Percentiles rank a stretch among this genome's conserved stretches.
phyloP scores from a whole-genome alignment of 192 early-diverging fungal species.

The Cladochytrium replicatum region DNA sequence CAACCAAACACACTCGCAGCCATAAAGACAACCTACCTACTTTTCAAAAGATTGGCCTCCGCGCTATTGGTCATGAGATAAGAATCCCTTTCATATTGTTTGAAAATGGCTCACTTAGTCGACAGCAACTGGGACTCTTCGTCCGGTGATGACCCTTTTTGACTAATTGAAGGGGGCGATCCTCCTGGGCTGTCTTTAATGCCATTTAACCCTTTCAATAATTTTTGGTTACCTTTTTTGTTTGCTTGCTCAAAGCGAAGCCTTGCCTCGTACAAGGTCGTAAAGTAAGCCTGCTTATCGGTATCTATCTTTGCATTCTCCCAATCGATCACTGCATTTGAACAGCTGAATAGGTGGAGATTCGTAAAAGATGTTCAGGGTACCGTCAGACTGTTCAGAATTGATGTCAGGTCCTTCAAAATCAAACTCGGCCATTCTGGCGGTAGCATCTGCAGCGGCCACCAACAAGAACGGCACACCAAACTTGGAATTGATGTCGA shows the following conservation, averaged over 20 bases:
- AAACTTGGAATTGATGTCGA: conserved; percentile 20
- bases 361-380: not conserved
- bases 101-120: no score
- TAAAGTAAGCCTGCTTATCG: conserved; percentile 35
- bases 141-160: no score
- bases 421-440: not conserved
- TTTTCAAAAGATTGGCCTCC: no score
- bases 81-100: no score
- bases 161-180: no score
- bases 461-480: conserved; percentile 30
- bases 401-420: not conserved
- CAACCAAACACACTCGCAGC: no score
- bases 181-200: not conserved
- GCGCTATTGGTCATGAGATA: no score
- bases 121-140: no score
- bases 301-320: conserved; percentile 30
- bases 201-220: not conserved
- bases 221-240: conserved; percentile 2
- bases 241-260: conserved; percentile 3
- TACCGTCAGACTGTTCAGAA: not conserved
- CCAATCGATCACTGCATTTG: conserved; percentile 29
- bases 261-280: conserved; percentile 22
- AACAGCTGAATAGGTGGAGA: not conserved
- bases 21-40: no score
- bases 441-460: conserved; percentile 3